These are phyloP conservation scores for Ustilago hordei DNA, from an alignment of 1,284 basidiomycete species.

Conservation along the genomic window DNA sequence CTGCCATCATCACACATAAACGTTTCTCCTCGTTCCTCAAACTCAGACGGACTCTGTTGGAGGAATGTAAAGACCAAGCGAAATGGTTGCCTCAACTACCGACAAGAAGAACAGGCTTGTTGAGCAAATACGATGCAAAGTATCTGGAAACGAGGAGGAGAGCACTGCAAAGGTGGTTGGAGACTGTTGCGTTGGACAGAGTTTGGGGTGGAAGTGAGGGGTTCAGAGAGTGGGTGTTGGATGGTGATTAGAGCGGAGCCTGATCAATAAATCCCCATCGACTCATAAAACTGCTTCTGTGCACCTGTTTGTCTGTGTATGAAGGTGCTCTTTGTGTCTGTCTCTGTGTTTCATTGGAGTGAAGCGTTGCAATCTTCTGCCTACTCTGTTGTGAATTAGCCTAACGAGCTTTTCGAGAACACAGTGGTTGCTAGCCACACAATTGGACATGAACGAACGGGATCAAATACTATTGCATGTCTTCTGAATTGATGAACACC, in stretches of 20 bases:
- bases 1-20: constrained; percentile 40
- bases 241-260: constrained; percentile 23
- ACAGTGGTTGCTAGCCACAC: too few species aligned
- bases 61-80: constrained; percentile 43
- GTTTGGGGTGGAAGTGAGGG: constrained; percentile 54
- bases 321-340: neutral
- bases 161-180: constrained; percentile 62
- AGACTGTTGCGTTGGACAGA: constrained; percentile 47
- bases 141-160: constrained; percentile 60
- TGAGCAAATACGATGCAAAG: constrained; percentile 60
- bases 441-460: too few species aligned
- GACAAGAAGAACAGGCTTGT: constrained; percentile 44
- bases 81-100: constrained; percentile 53
- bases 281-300: too few species aligned
- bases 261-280: too few species aligned
- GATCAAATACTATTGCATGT: constrained; percentile 9
- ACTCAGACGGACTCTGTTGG: constrained; percentile 23
- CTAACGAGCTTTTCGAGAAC: too few species aligned
- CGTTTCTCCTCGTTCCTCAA: constrained; percentile 56
- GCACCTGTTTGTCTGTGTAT: too few species aligned
- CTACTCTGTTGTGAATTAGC: too few species aligned
- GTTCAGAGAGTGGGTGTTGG: constrained; percentile 55
- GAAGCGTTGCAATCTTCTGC: neutral
- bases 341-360: neutral
- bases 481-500: neutral